phyloP scores from a whole-genome alignment of 2,329 filamentous ascomycete genomes.

The Colletotrichum sp. region DNA sequence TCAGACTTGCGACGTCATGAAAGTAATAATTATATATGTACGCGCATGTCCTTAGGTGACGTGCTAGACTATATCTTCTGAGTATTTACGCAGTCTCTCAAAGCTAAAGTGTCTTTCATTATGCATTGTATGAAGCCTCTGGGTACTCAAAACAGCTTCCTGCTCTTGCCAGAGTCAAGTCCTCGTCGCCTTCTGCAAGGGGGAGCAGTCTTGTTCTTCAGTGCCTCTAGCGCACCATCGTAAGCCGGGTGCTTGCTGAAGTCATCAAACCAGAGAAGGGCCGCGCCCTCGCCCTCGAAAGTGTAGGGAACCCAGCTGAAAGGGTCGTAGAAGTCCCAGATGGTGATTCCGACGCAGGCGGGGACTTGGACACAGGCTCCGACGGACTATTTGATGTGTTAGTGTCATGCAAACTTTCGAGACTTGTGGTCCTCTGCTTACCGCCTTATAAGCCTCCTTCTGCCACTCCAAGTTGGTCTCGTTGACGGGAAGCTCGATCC shows the following conservation, averaged over 20 bases:
- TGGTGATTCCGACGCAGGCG: slow-evolving; percentile 36
- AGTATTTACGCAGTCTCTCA: not conserved
- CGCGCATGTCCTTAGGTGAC: not conserved
- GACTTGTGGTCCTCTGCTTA: not conserved
- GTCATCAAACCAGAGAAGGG: slow-evolving; percentile 47
- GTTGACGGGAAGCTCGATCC: slow-evolving; percentile 37
- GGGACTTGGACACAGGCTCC: slow-evolving; percentile 32
- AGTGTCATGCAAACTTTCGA: not conserved
- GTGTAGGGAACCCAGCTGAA: slow-evolving; percentile 46
- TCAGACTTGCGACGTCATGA: not conserved
- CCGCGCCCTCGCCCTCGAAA: slow-evolving; percentile 44
- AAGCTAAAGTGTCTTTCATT: not conserved
- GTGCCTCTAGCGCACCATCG: slow-evolving; percentile 36
- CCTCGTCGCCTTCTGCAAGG: slow-evolving; percentile 13
- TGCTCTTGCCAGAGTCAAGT: slow-evolving; percentile 1
- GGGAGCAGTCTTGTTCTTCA: slow-evolving; percentile 32
- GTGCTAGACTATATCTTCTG: not conserved
- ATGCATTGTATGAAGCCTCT: not conserved
- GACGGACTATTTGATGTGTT: slow-evolving; percentile 7
- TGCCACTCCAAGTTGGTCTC: slow-evolving; percentile 33
- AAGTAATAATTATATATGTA: not conserved
- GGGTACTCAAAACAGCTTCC: not conserved
- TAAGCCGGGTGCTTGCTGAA: slow-evolving; percentile 49
- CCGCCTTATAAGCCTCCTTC: slow-evolving; percentile 28
- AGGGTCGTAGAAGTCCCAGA: slow-evolving; percentile 41